Base-by-base conservation (phyloP, 192 early-diverging fungal genomes). In the Diversispora epigaea region DNA sequence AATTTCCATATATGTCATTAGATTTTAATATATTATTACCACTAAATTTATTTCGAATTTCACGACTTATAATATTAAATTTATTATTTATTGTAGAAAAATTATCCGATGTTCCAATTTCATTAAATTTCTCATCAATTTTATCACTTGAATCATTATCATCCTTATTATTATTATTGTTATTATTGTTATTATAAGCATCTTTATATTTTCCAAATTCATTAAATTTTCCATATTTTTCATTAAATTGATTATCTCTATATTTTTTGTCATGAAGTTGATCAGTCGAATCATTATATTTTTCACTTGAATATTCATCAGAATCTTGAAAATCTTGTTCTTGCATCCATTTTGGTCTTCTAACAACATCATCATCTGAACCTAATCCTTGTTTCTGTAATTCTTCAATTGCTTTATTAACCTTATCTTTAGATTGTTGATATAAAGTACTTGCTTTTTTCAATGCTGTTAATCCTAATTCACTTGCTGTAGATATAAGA, bases 401-500 rank as follows among this genome's bases (percentile, higher is more conserved):
- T 41, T 89, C 88, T 40, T 86, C 88, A 68, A 87, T 81, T 9
- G 88, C 88, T 32, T 85, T 84, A 63, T 85, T 84, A 21, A 91
- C 81, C 43, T 84, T 89, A 50, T 88, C 86, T 46, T 81, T 76
- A 4, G 91, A 83, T 70, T 89, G 88, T 44, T 89, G 82, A 43
- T 90, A 84, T 39, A 92, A 76, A 22, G 80, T 78, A 71, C 89
- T 91, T 6, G 92, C 92, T 76, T 90, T 90, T 32, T 85, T 86
- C 32, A 88, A 86, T 2, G 92, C 80, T n/a, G 80, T 87, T 40
- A 81, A 80, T 45, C 90, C 91, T 52, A 91, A 76, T 21, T 83
- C 83, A 41, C 82, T 85, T 14, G 90, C 89, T 19, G 84, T 81
- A 12, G 83, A 76, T 0, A 86, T 81, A 10, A 91, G 41, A 56